phyloP scores from a whole-genome alignment of 805 yeast species.

The Myxozyma vanderwaltii region DNA sequence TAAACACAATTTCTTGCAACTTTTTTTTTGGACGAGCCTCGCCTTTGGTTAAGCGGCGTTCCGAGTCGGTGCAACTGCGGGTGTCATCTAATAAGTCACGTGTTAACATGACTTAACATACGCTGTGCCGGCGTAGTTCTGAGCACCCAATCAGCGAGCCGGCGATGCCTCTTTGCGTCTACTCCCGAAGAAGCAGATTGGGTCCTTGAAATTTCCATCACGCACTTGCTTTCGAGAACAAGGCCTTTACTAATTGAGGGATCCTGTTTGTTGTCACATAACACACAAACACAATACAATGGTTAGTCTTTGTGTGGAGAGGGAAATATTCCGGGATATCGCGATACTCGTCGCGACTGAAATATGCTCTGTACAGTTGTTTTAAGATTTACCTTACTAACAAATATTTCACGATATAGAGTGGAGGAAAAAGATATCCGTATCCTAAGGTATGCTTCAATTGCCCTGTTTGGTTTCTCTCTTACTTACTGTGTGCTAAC shows the following conservation, averaged over 20 bases:
- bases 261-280: not conserved
- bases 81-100: not conserved
- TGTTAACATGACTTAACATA: not conserved
- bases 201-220: not conserved
- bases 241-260: not conserved
- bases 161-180: constrained; percentile 4
- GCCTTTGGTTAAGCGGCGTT: constrained; percentile 7
- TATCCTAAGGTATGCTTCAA: constrained; percentile 35
- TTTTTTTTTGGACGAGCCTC: not conserved
- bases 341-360: no score
- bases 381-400: not conserved
- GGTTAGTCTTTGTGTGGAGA: not conserved
- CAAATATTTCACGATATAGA: constrained; percentile 14
- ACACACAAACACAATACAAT: not conserved
- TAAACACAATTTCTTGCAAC: not conserved
- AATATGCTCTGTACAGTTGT: not conserved
- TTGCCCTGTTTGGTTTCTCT: not conserved
- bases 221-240: not conserved
- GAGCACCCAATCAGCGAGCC: constrained; percentile 14
- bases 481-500: not conserved
- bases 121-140: not conserved
- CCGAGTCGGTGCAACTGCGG: not conserved
- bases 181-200: constrained; percentile 12
- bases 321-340: no score
- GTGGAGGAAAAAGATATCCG: constrained; percentile 38